Evolutionary conservation across 176 grass and related monocot species (phyloP).

Genomic region (Ampelocalamus luodianensis): DNA sequence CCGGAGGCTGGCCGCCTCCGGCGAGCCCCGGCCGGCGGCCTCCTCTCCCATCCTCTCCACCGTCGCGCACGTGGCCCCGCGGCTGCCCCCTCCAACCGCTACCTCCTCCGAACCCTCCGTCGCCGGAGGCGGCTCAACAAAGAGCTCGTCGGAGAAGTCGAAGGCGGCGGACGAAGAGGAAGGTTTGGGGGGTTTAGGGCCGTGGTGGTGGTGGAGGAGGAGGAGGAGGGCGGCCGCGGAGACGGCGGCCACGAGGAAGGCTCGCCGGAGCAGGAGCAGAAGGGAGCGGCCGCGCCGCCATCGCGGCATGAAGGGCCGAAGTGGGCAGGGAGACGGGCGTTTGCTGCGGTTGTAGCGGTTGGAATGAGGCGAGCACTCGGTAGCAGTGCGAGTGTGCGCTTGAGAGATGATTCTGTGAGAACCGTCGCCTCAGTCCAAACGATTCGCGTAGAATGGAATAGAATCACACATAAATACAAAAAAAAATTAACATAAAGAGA

Average conservation of each 20-base stretch:
- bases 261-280: conserved; percentile 26
- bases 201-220: conserved; percentile 40
- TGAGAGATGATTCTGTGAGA: too few species aligned
- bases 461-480: too few species aligned
- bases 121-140: not conserved
- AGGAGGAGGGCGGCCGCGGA: conserved; percentile 35
- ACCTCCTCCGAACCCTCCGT: not conserved
- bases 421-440: too few species aligned
- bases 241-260: conserved; percentile 39
- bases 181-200: conserved; percentile 4
- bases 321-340: not conserved
- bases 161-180: conserved; percentile 17
- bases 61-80: conserved; percentile 52
- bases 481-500: too few species aligned
- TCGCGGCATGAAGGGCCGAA: conserved; percentile 7
- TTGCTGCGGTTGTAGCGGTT: not conserved
- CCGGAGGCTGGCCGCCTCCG: conserved; percentile 65
- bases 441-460: too few species aligned
- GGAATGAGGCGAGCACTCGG: not conserved
- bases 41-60: conserved; percentile 91
- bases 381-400: not conserved
- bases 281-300: conserved; percentile 32
- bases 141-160: not conserved
- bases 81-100: not conserved
- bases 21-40: conserved; percentile 38